Conservation (phyloP, 179 eudicot genomes). For the Beta lomatogona region DNA sequence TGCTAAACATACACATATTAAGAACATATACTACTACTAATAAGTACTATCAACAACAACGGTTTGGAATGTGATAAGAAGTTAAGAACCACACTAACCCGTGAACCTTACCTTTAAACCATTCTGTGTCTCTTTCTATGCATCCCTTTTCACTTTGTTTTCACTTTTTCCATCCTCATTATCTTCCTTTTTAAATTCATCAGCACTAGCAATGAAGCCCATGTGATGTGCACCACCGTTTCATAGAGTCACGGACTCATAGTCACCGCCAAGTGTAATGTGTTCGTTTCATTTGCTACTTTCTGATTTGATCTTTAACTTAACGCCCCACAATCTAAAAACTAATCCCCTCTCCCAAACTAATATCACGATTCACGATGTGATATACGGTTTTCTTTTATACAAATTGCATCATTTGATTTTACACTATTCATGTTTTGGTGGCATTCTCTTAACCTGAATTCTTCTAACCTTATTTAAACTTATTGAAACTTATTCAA, state of each 20-base stretch:
- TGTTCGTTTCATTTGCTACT: neutral
- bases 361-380: too few species aligned
- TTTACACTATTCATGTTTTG: too few species aligned
- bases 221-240: slow-evolving; percentile 28
- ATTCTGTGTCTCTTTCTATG: slow-evolving; percentile 35
- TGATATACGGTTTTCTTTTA: too few species aligned
- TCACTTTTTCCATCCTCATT: slow-evolving; percentile 8
- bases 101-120: slow-evolving; percentile 36
- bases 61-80: slow-evolving; percentile 16
- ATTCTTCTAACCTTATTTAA: too few species aligned
- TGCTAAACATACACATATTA: neutral
- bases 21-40: neutral
- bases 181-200: slow-evolving; percentile 1
- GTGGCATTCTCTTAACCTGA: too few species aligned
- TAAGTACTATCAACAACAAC: too few species aligned
- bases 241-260: neutral
- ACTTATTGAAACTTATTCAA: too few species aligned
- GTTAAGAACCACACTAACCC: slow-evolving; percentile 34
- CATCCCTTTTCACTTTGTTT: slow-evolving; percentile 31
- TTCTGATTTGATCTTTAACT: too few species aligned
- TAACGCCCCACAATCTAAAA: too few species aligned
- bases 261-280: slow-evolving; percentile 18
- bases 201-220: slow-evolving; percentile 12
- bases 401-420: too few species aligned
- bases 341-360: too few species aligned